A percentile compares a stretch with the other conserved stretches of the same genome.
Evolutionary conservation across 1,284 basidiomycete genomes (phyloP).

Genomic region (Tetrapyrgos nigripes): DNA sequence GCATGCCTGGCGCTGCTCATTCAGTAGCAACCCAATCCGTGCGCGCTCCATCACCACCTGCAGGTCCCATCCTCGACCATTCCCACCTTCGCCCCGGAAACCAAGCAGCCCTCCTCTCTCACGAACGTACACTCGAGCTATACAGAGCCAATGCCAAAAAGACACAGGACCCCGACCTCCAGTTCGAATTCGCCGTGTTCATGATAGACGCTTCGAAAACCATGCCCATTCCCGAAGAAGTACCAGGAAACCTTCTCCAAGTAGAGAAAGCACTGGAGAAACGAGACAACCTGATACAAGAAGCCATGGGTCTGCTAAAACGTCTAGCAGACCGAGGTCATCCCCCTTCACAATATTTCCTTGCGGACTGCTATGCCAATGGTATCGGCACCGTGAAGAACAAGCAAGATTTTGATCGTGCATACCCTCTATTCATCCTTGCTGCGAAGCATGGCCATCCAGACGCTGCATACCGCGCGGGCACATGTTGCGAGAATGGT

Average conservation of each 20-base stretch:
- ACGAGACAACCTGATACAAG: conserved; percentile 85
- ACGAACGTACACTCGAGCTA: conserved; percentile 95
- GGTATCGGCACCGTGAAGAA: conserved; percentile 91
- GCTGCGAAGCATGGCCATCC: conserved; percentile 99
- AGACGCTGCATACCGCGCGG: conserved; percentile 94
- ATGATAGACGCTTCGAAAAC: conserved; percentile 97
- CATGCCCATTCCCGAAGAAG: conserved; percentile 74
- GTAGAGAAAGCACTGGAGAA: conserved; percentile 84
- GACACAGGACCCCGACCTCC: conserved; percentile 96
- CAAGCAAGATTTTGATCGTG: conserved; percentile 96
- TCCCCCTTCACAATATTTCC: conserved; percentile 94
- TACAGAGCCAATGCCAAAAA: conserved; percentile 99
- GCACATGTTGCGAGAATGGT: conserved; percentile 98
- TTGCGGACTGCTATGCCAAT: conserved; percentile 97
- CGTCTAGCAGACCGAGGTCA: conserved; percentile 94
- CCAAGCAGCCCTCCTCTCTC: conserved; percentile 90
- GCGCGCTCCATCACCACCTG: conserved; percentile 60
- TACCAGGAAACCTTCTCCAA: conserved; percentile 74
- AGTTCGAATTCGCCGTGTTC: conserved; percentile 98
- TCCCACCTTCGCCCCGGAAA: conserved; percentile 94
- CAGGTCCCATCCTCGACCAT: conserved; percentile 83
- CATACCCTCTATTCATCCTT: conserved; percentile 95
- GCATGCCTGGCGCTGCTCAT: conserved; percentile 27
- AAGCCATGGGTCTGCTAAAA: conserved; percentile 88
- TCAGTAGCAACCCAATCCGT: conserved; percentile 46